A percentile compares a stretch with the other conserved stretches of the same genome.
Conservation (phyloP, 805 yeast genomes). For the Priceomyces melissophilus region DNA sequence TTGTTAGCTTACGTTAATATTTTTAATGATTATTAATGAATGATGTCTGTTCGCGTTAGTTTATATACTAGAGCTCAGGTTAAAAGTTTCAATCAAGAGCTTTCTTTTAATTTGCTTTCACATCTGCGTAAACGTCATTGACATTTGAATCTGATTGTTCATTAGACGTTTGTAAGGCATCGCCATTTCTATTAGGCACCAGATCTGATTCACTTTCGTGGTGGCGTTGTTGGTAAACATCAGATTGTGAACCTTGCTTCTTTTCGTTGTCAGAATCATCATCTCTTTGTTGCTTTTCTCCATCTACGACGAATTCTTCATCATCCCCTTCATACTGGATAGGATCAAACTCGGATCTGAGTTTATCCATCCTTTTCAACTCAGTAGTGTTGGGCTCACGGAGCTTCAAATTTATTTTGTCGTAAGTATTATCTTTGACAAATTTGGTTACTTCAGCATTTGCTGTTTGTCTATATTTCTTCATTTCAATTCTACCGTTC, state of each 20-base stretch:
- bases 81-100: too few relatives aligned
- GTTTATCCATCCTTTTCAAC: slow-evolving; percentile 60
- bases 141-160: too few relatives aligned
- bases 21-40: too few relatives aligned
- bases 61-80: too few relatives aligned
- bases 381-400: slow-evolving; percentile 76
- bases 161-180: too few relatives aligned
- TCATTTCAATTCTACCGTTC: slow-evolving; percentile 72
- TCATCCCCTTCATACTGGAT: slow-evolving; percentile 71
- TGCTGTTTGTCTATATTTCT: slow-evolving; percentile 75
- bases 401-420: slow-evolving; percentile 56
- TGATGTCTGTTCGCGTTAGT: too few relatives aligned
- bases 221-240: background rate
- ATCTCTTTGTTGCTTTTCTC: slow-evolving; percentile 27
- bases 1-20: too few relatives aligned
- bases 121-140: too few relatives aligned
- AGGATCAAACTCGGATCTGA: slow-evolving; percentile 72
- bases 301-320: slow-evolving; percentile 40
- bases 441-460: slow-evolving; percentile 51
- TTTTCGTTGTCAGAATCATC: slow-evolving; percentile 17
- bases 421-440: slow-evolving; percentile 55
- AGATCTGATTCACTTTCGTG: background rate
- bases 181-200: too few relatives aligned
- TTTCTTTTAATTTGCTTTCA: too few relatives aligned
- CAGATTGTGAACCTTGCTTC: slow-evolving; percentile 3